Base-by-base conservation (phyloP, 75 land plant species). In the Cryptomeria japonica region DNA sequence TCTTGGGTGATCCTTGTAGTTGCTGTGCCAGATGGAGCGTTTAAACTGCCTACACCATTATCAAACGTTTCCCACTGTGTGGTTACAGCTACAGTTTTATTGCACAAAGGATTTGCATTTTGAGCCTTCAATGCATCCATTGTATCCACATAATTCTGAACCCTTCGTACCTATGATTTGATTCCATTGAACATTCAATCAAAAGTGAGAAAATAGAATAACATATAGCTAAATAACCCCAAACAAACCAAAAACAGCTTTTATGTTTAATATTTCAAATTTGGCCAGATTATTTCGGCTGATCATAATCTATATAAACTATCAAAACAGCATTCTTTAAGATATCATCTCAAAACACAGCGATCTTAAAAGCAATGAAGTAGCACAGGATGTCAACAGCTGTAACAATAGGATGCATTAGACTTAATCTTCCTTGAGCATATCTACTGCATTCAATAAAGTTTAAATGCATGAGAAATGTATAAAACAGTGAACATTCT, bases 51-150 rank as follows among this genome's bases (percentile, higher is more conserved):
- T 12, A 91, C 32, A 19, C 96, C 96, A 68, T 92, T 87, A 14
- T 93, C 99, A 90, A 96, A 96, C 12, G 93, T 96, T 87, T 96
- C 98, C 98, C 98, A 94, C 44, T 93, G 41, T 11, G 95, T 95
- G 37, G 93, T 92, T 46, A 95, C 92, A 3, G 96, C 88, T 0
- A 88, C 94, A n/a, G 88, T 37, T 44, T 93, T 94, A 36, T 86
- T 86, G 88, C 84, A 85, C 88, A 91, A 86, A 8, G 99, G 96
- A 58, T 95, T 93, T 41, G 93, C 84, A 68, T 92, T 91, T 64
- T 64, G 87, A 12, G 84, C 88, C 89, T 91, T 92, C 73, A 94
- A 64, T 10, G 56, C 22, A 85, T 94, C 95, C 19, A 94, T 84
- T 15, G 85, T 87, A 32, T 94, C 95, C 80, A 93, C 92, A 80